A percentile compares a stretch with the other conserved stretches of the same genome.
phyloP scores from a whole-genome alignment of 306 rosid genomes.

The Citrullus mucosospermus region DNA sequence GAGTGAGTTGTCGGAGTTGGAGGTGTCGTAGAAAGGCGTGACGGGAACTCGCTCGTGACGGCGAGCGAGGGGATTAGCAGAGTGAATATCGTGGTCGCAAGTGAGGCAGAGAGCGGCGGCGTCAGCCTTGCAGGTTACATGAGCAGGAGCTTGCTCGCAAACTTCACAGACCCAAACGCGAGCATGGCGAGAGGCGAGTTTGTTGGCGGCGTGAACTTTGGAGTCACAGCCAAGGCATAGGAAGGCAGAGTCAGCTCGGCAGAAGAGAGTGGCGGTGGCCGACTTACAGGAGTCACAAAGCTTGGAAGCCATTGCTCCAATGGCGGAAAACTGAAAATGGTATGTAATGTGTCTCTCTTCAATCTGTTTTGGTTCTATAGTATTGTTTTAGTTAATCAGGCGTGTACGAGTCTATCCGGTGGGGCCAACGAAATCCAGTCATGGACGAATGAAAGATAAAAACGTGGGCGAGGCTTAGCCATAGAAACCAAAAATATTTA shows the following conservation, averaged over 20 bases:
- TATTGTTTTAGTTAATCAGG: neutral
- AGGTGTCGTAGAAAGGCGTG: slow-evolving; percentile 41
- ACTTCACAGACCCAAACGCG: slow-evolving; percentile 82
- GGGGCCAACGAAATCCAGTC: slow-evolving; percentile 38
- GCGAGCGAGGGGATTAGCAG: slow-evolving; percentile 84
- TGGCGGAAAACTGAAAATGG: neutral
- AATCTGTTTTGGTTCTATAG: neutral
- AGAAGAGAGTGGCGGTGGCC: slow-evolving; percentile 67
- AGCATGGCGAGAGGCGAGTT: slow-evolving; percentile 87
- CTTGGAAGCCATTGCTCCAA: slow-evolving; percentile 57
- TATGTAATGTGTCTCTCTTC: neutral
- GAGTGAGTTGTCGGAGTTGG: slow-evolving; percentile 9
- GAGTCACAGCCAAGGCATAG: slow-evolving; percentile 66
- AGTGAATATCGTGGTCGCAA: slow-evolving; percentile 90
- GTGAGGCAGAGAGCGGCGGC: slow-evolving; percentile 77
- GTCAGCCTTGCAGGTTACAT: slow-evolving; percentile 91
- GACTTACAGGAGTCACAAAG: slow-evolving; percentile 92
- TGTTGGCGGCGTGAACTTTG: slow-evolving; percentile 79
- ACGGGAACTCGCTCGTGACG: slow-evolving; percentile 75
- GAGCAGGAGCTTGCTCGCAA: slow-evolving; percentile 87
- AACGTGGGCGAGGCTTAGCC: slow-evolving; percentile 53
- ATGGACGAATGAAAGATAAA: neutral
- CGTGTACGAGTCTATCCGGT: slow-evolving; percentile 25
- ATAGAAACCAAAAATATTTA: neutral
- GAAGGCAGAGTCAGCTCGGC: slow-evolving; percentile 88